A percentile compares a stretch with the other conserved stretches of the same genome.
Evolutionary conservation across 2,329 filamentous ascomycete genomes (phyloP).

Genomic region (Ilyonectria robusta): DNA sequence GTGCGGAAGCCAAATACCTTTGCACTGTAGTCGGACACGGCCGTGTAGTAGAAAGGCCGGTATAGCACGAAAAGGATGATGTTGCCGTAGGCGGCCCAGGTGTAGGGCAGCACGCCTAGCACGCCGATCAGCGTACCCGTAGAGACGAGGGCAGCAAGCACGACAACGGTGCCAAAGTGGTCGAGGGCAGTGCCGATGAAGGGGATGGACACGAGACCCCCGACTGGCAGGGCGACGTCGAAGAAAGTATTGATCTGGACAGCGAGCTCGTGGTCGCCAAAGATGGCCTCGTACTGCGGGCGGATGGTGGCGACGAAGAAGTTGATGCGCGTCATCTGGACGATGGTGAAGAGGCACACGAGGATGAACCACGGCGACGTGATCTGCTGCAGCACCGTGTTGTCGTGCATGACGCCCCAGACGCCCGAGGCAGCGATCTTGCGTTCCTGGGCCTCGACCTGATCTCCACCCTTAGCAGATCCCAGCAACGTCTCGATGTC

Average conservation of each 20-base stretch:
- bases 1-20: conserved; percentile 95
- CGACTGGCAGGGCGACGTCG: conserved; percentile 82
- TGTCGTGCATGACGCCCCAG: conserved; percentile 87
- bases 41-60: conserved; percentile 91
- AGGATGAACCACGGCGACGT: conserved; percentile 86
- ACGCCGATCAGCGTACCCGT: conserved; percentile 82
- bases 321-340: conserved; percentile 88
- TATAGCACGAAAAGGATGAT: conserved; percentile 86
- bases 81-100: conserved; percentile 81
- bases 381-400: conserved; percentile 80
- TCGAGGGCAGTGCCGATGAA: conserved; percentile 89
- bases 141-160: conserved; percentile 78
- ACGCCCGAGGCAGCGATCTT: conserved; percentile 82
- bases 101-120: conserved; percentile 79
- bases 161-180: conserved; percentile 78
- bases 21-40: conserved; percentile 89
- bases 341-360: conserved; percentile 84
- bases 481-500: conserved; percentile 84
- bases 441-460: conserved; percentile 76
- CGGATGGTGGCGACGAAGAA: conserved; percentile 92
- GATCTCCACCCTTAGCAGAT: conserved; percentile 71
- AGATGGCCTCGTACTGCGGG: conserved; percentile 83
- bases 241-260: conserved; percentile 86
- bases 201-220: conserved; percentile 87
- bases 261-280: conserved; percentile 73